Evolutionary conservation across 2,329 filamentous ascomycete species (phyloP).

Genomic region (Aspergillus brasiliensis): DNA sequence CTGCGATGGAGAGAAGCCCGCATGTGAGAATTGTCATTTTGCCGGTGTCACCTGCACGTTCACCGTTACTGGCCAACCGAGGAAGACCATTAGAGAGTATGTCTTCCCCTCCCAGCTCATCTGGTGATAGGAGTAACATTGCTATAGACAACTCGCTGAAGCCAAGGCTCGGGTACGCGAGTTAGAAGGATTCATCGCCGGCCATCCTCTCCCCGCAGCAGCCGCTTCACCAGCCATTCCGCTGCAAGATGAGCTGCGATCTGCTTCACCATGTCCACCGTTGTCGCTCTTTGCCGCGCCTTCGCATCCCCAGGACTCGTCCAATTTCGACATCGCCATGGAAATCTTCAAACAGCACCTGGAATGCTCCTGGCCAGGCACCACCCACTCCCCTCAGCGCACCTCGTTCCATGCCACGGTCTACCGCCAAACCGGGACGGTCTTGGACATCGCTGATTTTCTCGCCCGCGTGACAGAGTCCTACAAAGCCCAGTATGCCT

Average conservation of each 20-base stretch:
- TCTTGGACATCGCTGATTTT: slow-evolving; percentile 22
- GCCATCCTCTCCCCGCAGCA: background rate
- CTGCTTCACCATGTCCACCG: background rate
- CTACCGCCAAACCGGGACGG: slow-evolving; percentile 12
- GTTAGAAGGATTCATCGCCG: slow-evolving; percentile 7
- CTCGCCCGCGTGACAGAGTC: slow-evolving; percentile 9
- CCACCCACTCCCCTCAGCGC: background rate
- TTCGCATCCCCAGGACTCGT: background rate
- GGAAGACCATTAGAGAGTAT: slow-evolving; percentile 27
- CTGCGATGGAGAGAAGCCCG: slow-evolving; percentile 28
- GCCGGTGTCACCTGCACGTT: slow-evolving; percentile 26
- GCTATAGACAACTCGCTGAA: slow-evolving; percentile 22
- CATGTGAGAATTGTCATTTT: slow-evolving; percentile 29
- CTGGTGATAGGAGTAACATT: background rate
- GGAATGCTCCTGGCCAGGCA: slow-evolving; percentile 18
- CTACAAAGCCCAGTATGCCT: slow-evolving; percentile 11
- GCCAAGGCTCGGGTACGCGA: slow-evolving; percentile 17
- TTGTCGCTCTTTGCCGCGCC: background rate
- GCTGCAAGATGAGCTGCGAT: background rate
- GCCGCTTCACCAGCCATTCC: too few species aligned
- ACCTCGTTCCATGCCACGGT: slow-evolving; percentile 17
- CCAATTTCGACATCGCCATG: slow-evolving; percentile 1
- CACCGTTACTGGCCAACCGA: slow-evolving; percentile 12
- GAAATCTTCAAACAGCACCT: slow-evolving; percentile 23
- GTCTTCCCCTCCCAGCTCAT: too few species aligned